Percentiles rank a stretch among this genome's conserved stretches.
These are phyloP conservation scores for Diphasiastrum complanatum DNA, from an alignment of 83 land plant species.

Conservation along the genomic window DNA sequence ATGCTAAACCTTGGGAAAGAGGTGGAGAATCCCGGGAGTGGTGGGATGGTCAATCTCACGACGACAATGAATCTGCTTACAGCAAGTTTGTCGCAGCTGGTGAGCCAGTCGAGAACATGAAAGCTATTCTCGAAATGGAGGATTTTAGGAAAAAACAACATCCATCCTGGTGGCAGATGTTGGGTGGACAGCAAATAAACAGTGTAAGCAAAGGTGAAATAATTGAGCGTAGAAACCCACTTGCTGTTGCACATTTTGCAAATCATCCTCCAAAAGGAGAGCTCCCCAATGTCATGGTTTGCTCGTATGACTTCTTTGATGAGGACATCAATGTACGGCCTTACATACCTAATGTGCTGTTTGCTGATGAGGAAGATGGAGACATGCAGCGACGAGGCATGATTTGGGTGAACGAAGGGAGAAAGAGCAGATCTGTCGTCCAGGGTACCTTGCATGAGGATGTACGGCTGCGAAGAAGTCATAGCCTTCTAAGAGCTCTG, in stretches of 20 bases:
- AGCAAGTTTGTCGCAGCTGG: not conserved
- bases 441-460: not conserved
- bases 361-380: constrained; percentile 49
- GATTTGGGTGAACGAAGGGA: constrained; percentile 53
- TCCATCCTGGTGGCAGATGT: constrained; percentile 44
- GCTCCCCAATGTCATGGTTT: constrained; percentile 87
- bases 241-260: constrained; percentile 86
- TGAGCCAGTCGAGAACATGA: constrained; percentile 13
- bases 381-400: constrained; percentile 71
- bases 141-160: not conserved
- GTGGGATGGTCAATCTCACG: constrained; percentile 75
- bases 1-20: constrained; percentile 81
- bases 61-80: not conserved
- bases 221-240: constrained; percentile 74
- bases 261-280: constrained; percentile 77
- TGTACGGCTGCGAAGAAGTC: constrained; percentile 1
- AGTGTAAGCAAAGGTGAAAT: constrained; percentile 38
- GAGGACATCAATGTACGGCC: constrained; percentile 49
- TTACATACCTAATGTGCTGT: constrained; percentile 77
- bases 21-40: constrained; percentile 68
- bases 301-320: constrained; percentile 69
- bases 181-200: constrained; percentile 43
- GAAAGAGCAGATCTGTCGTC: constrained; percentile 27
- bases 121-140: not conserved
- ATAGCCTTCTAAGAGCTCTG: constrained; percentile 43